Evolutionary conservation across 371 early-diverging fungal species (phyloP), one percentile per base, ranked within the genome.

Genomic region (Zopfochytrium polystomum): DNA sequence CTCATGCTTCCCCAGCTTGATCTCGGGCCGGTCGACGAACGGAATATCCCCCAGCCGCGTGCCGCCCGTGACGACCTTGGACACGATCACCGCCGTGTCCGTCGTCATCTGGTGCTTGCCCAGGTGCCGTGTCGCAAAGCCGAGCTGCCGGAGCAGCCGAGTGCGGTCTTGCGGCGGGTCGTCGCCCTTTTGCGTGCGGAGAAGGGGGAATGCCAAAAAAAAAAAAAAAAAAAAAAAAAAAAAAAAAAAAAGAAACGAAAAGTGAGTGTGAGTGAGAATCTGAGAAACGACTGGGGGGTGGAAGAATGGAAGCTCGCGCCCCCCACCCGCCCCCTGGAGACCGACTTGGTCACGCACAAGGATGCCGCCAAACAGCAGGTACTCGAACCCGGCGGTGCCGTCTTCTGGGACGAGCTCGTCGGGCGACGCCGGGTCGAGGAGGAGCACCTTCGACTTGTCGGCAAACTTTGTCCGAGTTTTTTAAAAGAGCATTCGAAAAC

Each of bases 361-460:
- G 58, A 90, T 90, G 34, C 91, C 91, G 22, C 91, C 91, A 79
- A 90, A 90, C 63, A 90, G 71, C 58, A 88, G 81, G 69, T 82
- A 88, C 30, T 87, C 85, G 61, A 79, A 90, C 26, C 20, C 32
- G 2, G 29, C 72, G 20, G 81, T 80, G 20, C 76, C 88, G 68
- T 90, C 91, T 52, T 79, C 84, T 26, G 89, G 89, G 31, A 70
- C 49, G 43, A 90, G 75, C 29, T 78, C 78, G 46, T 78, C 58
- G 3, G 74, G 73, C 3, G 85, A 83, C 11, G 82, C 63, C 33
- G 89, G 89, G 68, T 90, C 89, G 43, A 89, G 71, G n/a, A 90
- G 74, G 57, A 89, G 82, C n/a, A 88, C 80, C 46, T 84, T 80
- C 32, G 77, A 77, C 25, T 73, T 71, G 30, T 79, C 77, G 25